Evolutionary conservation across 1,284 basidiomycete genomes (phyloP).

Genomic region (Cutaneotrichosporon sp.): DNA sequence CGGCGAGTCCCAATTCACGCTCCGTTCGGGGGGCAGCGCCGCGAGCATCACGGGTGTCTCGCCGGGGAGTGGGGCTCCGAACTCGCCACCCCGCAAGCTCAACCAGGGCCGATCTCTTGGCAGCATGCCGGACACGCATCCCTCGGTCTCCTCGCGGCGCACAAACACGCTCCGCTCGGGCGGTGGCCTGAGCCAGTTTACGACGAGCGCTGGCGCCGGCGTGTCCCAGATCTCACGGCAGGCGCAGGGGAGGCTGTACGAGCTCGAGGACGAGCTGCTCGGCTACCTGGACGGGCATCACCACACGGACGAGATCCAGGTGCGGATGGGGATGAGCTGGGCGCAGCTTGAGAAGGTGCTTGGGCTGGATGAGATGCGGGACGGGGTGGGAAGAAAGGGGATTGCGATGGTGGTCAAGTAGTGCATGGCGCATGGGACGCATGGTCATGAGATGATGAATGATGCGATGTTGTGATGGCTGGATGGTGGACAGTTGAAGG

Average conservation of each 20-base stretch:
- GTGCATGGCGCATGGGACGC: too few species aligned
- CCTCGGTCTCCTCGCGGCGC: conserved; percentile 17
- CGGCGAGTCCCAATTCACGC: conserved; percentile 42
- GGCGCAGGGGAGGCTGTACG: conserved; percentile 27
- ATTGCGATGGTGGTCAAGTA: conserved; percentile 41
- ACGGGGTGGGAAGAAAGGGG: conserved; percentile 43
- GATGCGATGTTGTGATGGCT: neutral
- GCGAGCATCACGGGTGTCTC: neutral
- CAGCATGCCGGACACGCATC: conserved; percentile 25
- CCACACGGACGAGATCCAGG: conserved; percentile 87
- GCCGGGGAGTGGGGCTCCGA: conserved; percentile 6
- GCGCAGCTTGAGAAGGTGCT: conserved; percentile 76
- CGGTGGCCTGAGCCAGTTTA: conserved; percentile 4
- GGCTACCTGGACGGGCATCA: conserved; percentile 78
- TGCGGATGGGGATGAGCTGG: conserved; percentile 80
- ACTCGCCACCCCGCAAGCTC: conserved; percentile 29
- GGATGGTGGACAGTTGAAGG: too few species aligned
- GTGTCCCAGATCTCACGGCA: conserved; percentile 12
- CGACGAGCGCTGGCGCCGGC: conserved; percentile 12
- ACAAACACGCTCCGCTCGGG: conserved; percentile 20
- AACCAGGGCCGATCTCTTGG: conserved; percentile 7
- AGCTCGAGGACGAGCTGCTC: conserved; percentile 59
- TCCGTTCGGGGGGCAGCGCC: conserved; percentile 19
- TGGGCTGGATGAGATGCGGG: conserved; percentile 41
- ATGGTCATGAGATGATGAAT: too few species aligned